Conservation (phyloP, 495 filamentous ascomycete species). For the Letharia columbiana region DNA sequence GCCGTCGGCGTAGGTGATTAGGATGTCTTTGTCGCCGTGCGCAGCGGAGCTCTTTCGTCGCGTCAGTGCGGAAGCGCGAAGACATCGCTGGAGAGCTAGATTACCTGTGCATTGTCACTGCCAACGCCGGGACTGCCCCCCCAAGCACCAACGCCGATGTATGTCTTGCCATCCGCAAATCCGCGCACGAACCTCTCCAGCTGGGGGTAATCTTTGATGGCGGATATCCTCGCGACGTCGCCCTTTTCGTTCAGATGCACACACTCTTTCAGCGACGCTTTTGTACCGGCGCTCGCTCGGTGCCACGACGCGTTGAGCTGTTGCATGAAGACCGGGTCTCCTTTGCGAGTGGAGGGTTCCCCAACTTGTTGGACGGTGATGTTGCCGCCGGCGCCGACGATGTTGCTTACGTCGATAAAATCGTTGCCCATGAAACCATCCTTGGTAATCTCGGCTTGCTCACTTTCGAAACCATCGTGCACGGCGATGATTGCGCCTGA, state of each 20-base stretch:
- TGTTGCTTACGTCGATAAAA: constrained; percentile 36
- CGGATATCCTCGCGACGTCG: constrained; percentile 31
- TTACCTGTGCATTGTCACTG: constrained; percentile 18
- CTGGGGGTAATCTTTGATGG: constrained; percentile 32
- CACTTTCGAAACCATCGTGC: constrained; percentile 34
- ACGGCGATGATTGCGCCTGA: constrained; percentile 31
- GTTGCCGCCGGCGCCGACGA: constrained; percentile 36
- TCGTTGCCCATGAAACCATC: constrained; percentile 33
- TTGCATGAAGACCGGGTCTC: constrained; percentile 36
- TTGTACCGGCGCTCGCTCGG: constrained; percentile 27
- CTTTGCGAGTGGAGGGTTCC: constrained; percentile 32
- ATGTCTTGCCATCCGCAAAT: constrained; percentile 36
- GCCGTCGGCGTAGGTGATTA: constrained; percentile 34
- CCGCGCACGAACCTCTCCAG: constrained; percentile 33
- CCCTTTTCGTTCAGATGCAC: constrained; percentile 31
- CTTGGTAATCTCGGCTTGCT: constrained; percentile 38
- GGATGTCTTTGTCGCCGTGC: constrained; percentile 34
- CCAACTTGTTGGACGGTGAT: constrained; percentile 37
- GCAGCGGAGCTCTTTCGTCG: constrained; percentile 24
- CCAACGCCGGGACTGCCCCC: constrained; percentile 16
- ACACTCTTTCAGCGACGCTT: constrained; percentile 27
- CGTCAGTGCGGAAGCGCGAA: neutral
- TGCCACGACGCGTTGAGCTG: constrained; percentile 31
- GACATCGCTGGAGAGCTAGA: no score
- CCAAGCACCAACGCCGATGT: constrained; percentile 39